phyloP scores from a whole-genome alignment of 1,139 yeast genomes.

The Nadsonia commutata region DNA sequence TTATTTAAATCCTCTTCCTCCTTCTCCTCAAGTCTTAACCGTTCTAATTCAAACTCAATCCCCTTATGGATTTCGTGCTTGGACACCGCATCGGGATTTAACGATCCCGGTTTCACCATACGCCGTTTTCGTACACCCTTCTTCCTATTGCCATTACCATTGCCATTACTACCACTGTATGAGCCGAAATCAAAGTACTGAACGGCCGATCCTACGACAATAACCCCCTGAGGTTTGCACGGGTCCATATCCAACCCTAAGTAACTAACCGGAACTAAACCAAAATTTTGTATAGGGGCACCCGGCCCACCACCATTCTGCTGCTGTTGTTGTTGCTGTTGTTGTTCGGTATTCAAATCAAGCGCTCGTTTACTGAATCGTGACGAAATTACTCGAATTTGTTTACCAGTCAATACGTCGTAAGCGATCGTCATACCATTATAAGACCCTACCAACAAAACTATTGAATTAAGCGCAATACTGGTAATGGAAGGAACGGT shows the following conservation, averaged over 20 bases:
- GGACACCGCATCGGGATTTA: neutral
- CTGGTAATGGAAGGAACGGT: conserved; percentile 25
- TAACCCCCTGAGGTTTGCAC: conserved; percentile 35
- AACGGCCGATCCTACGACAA: conserved; percentile 39
- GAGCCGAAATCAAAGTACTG: conserved; percentile 55
- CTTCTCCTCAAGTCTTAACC: conserved; percentile 22
- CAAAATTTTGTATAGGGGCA: conserved; percentile 8
- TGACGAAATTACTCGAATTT: conserved; percentile 33
- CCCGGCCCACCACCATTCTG: too few relatives aligned
- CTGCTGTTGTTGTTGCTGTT: conserved; percentile 11
- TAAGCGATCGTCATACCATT: conserved; percentile 49
- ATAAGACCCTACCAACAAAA: conserved; percentile 46
- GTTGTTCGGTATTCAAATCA: conserved; percentile 13
- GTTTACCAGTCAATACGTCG: conserved; percentile 48
- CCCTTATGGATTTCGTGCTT: conserved; percentile 9
- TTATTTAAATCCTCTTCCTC: conserved; percentile 21
- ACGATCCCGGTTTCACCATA: conserved; percentile 12
- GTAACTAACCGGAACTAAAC: conserved; percentile 27
- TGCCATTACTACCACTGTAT: conserved; percentile 4
- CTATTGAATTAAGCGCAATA: conserved; percentile 27
- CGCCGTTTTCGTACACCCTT: conserved; percentile 15
- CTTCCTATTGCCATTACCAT: conserved; percentile 15
- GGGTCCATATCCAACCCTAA: conserved; percentile 32
- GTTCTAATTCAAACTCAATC: conserved; percentile 18
- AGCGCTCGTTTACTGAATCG: conserved; percentile 33